A percentile compares a stretch with the other conserved stretches of the same genome.
Conservation (phyloP, 2,329 filamentous ascomycete species). For the Botrytis paeoniae region DNA sequence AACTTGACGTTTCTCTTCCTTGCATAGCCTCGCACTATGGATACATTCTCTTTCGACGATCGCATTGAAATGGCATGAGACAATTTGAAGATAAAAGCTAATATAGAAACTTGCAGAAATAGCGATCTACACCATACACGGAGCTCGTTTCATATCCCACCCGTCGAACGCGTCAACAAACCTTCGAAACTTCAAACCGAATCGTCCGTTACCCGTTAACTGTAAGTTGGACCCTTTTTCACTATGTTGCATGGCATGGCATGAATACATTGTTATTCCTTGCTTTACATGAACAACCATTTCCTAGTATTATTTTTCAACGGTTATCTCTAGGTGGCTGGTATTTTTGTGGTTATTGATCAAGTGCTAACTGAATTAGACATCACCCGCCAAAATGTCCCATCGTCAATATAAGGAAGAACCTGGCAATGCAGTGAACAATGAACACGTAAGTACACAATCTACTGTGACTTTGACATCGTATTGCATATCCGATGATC, state of each 20-base stretch:
- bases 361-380: constrained; percentile 28
- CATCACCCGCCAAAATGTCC: constrained; percentile 30
- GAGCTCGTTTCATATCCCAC: constrained; percentile 29
- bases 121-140: constrained; percentile 22
- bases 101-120: constrained; percentile 27
- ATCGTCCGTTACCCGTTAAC: neutral
- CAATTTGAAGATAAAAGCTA: constrained; percentile 23
- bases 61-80: constrained; percentile 24
- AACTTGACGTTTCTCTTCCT: constrained; percentile 26
- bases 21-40: constrained; percentile 24
- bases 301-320: neutral
- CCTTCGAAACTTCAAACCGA: neutral
- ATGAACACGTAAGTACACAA: constrained; percentile 45
- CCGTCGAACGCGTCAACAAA: constrained; percentile 19
- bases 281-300: constrained; percentile 23
- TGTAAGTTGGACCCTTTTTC: constrained; percentile 29
- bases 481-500: constrained; percentile 6
- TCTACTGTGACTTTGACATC: constrained; percentile 25
- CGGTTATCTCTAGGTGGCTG: constrained; percentile 13
- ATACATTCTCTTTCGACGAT: constrained; percentile 30
- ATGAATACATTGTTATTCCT: constrained; percentile 24
- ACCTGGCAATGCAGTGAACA: constrained; percentile 36
- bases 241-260: constrained; percentile 26
- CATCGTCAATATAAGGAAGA: constrained; percentile 48
- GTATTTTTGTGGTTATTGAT: constrained; percentile 23